phyloP scores from a whole-genome alignment of 2,329 filamentous ascomycete genomes.

The Penicillium sp. region DNA sequence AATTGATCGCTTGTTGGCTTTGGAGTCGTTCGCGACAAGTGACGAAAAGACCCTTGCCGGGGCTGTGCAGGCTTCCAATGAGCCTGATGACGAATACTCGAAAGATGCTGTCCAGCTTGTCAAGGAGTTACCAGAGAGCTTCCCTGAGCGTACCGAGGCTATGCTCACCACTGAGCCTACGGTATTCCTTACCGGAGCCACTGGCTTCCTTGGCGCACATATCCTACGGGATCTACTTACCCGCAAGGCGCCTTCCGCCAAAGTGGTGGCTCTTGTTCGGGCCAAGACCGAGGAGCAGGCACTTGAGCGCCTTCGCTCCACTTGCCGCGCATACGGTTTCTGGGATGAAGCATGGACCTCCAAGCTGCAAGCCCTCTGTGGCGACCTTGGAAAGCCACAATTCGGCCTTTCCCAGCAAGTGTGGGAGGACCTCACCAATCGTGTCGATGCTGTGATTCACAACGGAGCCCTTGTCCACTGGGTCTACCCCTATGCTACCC shows the following conservation, averaged over 20 bases:
- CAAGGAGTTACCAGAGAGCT: conserved; percentile 48
- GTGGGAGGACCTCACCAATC: conserved; percentile 63
- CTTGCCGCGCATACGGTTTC: conserved; percentile 71
- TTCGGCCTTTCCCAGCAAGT: conserved; percentile 65
- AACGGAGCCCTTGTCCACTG: conserved; percentile 79
- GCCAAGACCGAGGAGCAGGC: conserved; percentile 60
- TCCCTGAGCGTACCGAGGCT: conserved; percentile 33
- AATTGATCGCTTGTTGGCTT: conserved; percentile 50
- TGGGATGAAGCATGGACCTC: conserved; percentile 64
- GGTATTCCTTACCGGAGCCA: conserved; percentile 81
- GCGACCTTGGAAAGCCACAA: conserved; percentile 67
- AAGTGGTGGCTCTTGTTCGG: conserved; percentile 72
- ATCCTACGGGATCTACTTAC: conserved; percentile 71
- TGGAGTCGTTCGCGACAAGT: conserved; percentile 46
- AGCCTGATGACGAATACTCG: conserved; percentile 48
- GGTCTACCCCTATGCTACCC: conserved; percentile 70
- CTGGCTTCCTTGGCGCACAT: conserved; percentile 83
- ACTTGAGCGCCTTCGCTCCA: conserved; percentile 61
- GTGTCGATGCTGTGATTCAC: conserved; percentile 72
- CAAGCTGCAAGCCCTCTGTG: conserved; percentile 65
- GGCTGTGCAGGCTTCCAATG: conserved; percentile 40
- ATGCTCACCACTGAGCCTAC: conserved; percentile 48
- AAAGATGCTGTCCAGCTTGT: conserved; percentile 49
- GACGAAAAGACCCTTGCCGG: conserved; percentile 39
- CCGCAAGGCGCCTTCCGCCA: conserved; percentile 52